Conservation (phyloP, 495 filamentous ascomycete genomes). For the Penicillium egyptiacum region DNA sequence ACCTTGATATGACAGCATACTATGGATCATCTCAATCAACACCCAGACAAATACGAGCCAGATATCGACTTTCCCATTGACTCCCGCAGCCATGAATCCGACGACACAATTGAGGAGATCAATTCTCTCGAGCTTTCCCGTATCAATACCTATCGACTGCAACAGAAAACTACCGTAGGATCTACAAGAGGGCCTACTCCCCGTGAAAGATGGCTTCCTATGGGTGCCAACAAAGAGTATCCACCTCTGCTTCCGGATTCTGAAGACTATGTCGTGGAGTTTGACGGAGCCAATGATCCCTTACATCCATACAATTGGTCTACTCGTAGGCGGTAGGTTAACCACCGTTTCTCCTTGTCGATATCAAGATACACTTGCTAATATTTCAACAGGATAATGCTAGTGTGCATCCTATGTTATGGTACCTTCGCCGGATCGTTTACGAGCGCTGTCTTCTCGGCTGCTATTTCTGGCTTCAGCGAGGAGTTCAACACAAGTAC, state of each 20-base stretch:
- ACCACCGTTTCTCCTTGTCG: background rate
- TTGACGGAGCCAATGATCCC: slow-evolving; percentile 22
- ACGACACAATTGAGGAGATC: slow-evolving; percentile 12
- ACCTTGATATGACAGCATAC: slow-evolving; percentile 2
- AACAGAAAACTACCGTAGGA: slow-evolving; percentile 31
- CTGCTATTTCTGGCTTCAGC: slow-evolving; percentile 40
- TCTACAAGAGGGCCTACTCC: slow-evolving; percentile 28
- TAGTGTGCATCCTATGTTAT: slow-evolving; percentile 36
- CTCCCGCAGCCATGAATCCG: slow-evolving; percentile 9
- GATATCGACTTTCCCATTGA: slow-evolving; percentile 3
- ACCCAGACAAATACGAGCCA: slow-evolving; percentile 1
- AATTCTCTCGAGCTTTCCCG: slow-evolving; percentile 26
- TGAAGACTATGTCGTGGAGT: slow-evolving; percentile 56
- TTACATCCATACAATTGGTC: slow-evolving; percentile 52
- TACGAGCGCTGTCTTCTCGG: slow-evolving; percentile 51
- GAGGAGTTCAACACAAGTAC: slow-evolving; percentile 45
- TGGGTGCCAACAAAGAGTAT: slow-evolving; percentile 41
- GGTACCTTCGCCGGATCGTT: slow-evolving; percentile 52
- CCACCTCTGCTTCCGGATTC: slow-evolving; percentile 44
- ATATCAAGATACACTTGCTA: background rate
- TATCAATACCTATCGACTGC: slow-evolving; percentile 34
- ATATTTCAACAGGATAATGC: background rate
- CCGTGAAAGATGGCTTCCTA: slow-evolving; percentile 30
- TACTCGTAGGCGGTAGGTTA: slow-evolving; percentile 26
- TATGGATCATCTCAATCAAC: background rate